phyloP scores from a whole-genome alignment of 148 eudicot genomes.

The Limonium bicolor region DNA sequence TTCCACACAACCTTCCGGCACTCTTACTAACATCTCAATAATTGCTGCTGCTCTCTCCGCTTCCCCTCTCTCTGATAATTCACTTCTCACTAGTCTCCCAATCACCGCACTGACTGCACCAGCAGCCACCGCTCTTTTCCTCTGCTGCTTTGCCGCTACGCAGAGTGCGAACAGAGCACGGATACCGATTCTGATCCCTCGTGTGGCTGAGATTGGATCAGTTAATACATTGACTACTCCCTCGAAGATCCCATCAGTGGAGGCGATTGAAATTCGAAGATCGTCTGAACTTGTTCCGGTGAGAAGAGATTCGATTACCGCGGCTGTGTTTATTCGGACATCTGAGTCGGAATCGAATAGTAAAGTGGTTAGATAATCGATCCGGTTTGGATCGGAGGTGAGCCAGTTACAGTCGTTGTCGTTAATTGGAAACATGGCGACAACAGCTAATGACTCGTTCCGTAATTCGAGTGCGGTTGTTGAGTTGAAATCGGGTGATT shows the following conservation, averaged over 20 bases:
- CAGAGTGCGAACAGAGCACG: slow-evolving; percentile 71
- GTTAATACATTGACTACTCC: slow-evolving; percentile 38
- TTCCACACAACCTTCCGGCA: slow-evolving; percentile 60
- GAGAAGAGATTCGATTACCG: slow-evolving; percentile 40
- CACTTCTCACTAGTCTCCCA: slow-evolving; percentile 25
- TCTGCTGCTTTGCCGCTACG: slow-evolving; percentile 55
- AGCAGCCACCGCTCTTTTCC: slow-evolving; percentile 56
- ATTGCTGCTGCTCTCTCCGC: slow-evolving; percentile 82
- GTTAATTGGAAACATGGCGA: slow-evolving; percentile 27
- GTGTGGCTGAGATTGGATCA: slow-evolving; percentile 24
- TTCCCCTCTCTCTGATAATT: slow-evolving; percentile 41
- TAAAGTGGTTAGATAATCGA: slow-evolving; percentile 22
- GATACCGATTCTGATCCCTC: slow-evolving; percentile 51
- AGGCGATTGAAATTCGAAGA: slow-evolving; percentile 26
- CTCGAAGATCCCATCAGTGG: slow-evolving; percentile 35
- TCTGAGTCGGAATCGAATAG: slow-evolving; percentile 34
- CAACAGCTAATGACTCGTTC: slow-evolving; percentile 39
- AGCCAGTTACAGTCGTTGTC: slow-evolving; percentile 37
- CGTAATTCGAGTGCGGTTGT: slow-evolving; percentile 23
- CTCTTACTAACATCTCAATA: slow-evolving; percentile 57
- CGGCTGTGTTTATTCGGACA: slow-evolving; percentile 61
- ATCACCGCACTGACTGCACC: slow-evolving; percentile 61
- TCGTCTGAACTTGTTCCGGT: slow-evolving; percentile 65
- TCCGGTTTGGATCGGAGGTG: slow-evolving; percentile 21
- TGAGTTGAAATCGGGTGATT: not conserved